Conservation (phyloP, 1,284 basidiomycete species). For the Testicularia cyperi region DNA sequence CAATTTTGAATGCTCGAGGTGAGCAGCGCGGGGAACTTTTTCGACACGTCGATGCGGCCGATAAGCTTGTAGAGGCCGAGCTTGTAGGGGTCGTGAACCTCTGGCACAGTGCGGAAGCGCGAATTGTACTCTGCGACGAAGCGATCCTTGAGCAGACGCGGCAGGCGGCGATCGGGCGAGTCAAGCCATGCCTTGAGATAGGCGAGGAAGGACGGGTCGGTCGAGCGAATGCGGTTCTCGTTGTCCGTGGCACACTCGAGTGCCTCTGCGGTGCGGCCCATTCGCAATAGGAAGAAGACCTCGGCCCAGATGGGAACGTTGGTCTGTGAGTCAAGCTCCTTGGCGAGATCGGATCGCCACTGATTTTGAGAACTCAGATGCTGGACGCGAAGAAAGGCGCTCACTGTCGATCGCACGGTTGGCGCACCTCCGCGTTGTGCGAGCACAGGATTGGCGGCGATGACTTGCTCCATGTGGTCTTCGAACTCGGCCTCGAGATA, state of each 20-base stretch:
- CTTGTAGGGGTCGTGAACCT: constrained; percentile 79
- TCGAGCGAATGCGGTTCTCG: constrained; percentile 74
- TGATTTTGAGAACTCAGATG: constrained; percentile 46
- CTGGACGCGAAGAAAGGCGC: constrained; percentile 53
- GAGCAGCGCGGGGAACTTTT: constrained; percentile 78
- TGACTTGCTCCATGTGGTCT: constrained; percentile 82
- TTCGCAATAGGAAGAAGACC: constrained; percentile 84
- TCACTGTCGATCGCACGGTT: constrained; percentile 80
- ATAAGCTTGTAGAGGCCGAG: constrained; percentile 92
- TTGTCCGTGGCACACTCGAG: constrained; percentile 70
- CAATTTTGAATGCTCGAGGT: constrained; percentile 94
- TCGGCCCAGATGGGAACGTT: constrained; percentile 80
- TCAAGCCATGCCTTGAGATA: constrained; percentile 86
- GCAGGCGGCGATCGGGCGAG: constrained; percentile 41
- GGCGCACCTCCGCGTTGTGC: constrained; percentile 90
- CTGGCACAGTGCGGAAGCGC: constrained; percentile 68
- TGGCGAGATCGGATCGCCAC: constrained; percentile 50
- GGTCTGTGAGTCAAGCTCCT: constrained; percentile 41
- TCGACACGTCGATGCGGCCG: constrained; percentile 82
- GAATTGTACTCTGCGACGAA: constrained; percentile 86
- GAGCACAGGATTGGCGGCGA: constrained; percentile 80
- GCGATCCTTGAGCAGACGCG: constrained; percentile 68
- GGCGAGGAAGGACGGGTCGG: constrained; percentile 80
- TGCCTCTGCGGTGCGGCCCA: constrained; percentile 79
- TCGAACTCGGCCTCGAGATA: constrained; percentile 74